phyloP scores from a whole-genome alignment of 2,329 filamentous ascomycete genomes.

The Talaromyces rugulosus region DNA sequence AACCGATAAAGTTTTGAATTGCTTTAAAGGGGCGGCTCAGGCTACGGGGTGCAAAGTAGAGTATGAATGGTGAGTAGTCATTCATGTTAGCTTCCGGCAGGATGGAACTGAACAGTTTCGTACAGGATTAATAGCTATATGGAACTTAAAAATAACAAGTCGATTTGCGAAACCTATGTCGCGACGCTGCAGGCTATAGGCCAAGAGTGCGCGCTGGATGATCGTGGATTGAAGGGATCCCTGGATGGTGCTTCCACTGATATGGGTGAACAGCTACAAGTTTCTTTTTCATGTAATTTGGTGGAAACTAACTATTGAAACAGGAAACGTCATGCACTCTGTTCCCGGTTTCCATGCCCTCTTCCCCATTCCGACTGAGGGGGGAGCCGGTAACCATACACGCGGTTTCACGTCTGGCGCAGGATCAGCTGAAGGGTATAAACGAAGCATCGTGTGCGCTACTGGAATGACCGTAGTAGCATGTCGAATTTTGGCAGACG shows the following conservation, averaged over 20 bases:
- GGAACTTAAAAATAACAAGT: constrained; percentile 26
- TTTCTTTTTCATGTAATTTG: background rate
- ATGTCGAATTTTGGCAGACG: constrained; percentile 9
- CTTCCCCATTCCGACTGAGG: constrained; percentile 39
- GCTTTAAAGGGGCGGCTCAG: constrained; percentile 33
- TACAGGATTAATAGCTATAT: constrained; percentile 26
- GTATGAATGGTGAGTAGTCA: constrained; percentile 27
- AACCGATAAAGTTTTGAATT: constrained; percentile 26
- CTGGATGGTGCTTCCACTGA: constrained; percentile 27
- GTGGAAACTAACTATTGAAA: background rate
- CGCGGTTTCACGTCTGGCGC: constrained; percentile 40
- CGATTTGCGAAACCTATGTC: constrained; percentile 28
- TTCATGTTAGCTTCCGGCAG: background rate
- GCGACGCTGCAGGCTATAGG: constrained; percentile 27
- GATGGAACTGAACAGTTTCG: background rate
- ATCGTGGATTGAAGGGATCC: constrained; percentile 29
- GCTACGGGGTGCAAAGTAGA: constrained; percentile 32
- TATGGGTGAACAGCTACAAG: constrained; percentile 11
- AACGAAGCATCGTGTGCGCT: constrained; percentile 7
- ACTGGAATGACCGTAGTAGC: constrained; percentile 13
- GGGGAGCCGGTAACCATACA: constrained; percentile 21
- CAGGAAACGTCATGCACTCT: constrained; percentile 41
- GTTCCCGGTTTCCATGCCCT: constrained; percentile 44
- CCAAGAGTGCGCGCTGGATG: constrained; percentile 17
- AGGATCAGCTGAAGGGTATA: constrained; percentile 22